These are phyloP conservation scores for Pseudopithomyces chartarum DNA, from an alignment of 2,329 filamentous ascomycete species.

Conservation along the genomic window DNA sequence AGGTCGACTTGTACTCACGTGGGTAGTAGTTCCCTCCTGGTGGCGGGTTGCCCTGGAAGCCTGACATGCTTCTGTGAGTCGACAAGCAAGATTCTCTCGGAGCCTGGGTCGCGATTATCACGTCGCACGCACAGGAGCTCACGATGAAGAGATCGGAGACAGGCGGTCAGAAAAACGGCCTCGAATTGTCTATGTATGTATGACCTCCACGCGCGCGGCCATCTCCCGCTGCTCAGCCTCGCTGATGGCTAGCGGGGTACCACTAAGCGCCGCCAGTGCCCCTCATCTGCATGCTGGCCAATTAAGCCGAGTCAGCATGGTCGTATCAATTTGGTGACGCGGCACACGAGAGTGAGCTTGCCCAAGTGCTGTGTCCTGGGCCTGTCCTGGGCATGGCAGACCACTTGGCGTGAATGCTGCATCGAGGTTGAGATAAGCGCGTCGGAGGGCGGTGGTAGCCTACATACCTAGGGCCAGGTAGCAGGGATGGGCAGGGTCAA, in stretches of 20 bases:
- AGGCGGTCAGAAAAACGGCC: background rate
- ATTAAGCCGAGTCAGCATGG: background rate
- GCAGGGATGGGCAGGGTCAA: no score
- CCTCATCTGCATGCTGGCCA: background rate
- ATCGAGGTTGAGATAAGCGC: background rate
- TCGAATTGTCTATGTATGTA: background rate
- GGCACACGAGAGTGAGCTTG: background rate
- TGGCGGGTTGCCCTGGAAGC: constrained; percentile 37
- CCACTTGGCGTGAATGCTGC: background rate
- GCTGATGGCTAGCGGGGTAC: constrained; percentile 1
- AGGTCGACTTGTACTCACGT: constrained; percentile 27
- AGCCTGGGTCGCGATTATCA: background rate
- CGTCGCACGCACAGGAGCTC: background rate
- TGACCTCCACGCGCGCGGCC: constrained; percentile 1
- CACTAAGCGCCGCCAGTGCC: constrained; percentile 2
- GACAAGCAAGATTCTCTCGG: background rate
- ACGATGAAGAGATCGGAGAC: background rate
- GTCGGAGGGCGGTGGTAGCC: background rate
- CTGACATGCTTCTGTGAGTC: constrained; percentile 28
- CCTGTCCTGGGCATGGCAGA: background rate
- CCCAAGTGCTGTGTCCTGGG: no score
- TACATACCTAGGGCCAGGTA: background rate
- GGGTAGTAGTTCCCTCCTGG: constrained; percentile 45
- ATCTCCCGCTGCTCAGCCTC: constrained; percentile 3
- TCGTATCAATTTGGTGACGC: background rate